These are phyloP conservation scores for Mycena chlorophos DNA, from an alignment of 768 basidiomycete species.

Conservation along the genomic window DNA sequence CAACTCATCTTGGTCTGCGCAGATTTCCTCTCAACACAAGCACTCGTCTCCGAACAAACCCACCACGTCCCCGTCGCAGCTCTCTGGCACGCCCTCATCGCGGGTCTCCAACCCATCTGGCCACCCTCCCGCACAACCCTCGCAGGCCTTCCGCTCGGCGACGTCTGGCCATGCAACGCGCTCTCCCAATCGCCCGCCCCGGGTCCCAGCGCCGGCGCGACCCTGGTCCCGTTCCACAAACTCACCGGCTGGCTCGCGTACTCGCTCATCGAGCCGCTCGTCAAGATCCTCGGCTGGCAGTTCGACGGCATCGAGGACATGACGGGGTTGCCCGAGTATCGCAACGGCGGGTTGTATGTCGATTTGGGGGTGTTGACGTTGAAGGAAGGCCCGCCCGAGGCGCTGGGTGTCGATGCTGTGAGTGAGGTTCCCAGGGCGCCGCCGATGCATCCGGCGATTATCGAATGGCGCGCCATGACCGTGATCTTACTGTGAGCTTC, in stretches of 20 bases:
- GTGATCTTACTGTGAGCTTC: conserved; percentile 81
- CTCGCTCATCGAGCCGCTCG: conserved; percentile 80
- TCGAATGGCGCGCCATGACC: conserved; percentile 97
- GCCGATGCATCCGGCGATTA: conserved; percentile 84
- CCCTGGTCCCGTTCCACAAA: conserved; percentile 94
- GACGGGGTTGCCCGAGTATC: conserved; percentile 94
- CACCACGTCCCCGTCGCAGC: conserved; percentile 66
- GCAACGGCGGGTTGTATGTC: conserved; percentile 89
- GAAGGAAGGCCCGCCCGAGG: conserved; percentile 51
- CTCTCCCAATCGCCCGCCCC: conserved; percentile 32
- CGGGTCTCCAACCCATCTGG: conserved; percentile 87
- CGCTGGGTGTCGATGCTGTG: conserved; percentile 50
- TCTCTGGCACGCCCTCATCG: conserved; percentile 81
- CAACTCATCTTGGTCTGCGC: conserved; percentile 1
- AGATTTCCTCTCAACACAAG: conserved; percentile 72
- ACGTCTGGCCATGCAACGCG: conserved; percentile 87
- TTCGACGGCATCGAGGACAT: conserved; percentile 81
- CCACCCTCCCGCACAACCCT: conserved; percentile 71
- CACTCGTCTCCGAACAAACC: conserved; percentile 40
- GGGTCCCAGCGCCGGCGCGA: conserved; percentile 43
- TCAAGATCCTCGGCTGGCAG: conserved; percentile 74
- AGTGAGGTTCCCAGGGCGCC: conserved; percentile 62
- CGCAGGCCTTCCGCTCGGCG: conserved; percentile 74
- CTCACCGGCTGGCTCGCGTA: conserved; percentile 94
- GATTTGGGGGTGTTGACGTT: conserved; percentile 81